A percentile compares a stretch with the other conserved stretches of the same genome.
Conservation (phyloP, 78 protist species). For the Dictyostelium firmibasis region DNA sequence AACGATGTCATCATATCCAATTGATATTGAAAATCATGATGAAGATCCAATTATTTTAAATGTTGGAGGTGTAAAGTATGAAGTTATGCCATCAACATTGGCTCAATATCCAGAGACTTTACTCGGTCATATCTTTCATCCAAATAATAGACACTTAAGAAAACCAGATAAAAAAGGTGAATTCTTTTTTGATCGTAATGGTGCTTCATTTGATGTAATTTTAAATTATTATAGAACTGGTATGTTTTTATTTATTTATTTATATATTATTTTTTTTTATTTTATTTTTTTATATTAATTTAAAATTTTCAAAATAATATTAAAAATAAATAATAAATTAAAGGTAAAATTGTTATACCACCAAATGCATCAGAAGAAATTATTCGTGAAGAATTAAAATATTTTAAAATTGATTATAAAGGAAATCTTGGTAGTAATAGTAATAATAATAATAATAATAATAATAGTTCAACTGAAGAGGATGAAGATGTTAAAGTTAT, state of each 20-base stretch:
- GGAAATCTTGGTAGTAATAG: background rate
- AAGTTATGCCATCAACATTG: conserved; percentile 55
- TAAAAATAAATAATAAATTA: background rate
- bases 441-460: background rate
- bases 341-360: conserved; percentile 65
- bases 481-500: conserved; percentile 63
- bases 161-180: conserved; percentile 75
- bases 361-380: conserved; percentile 37
- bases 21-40: conserved; percentile 31
- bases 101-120: conserved; percentile 53
- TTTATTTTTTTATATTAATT: background rate
- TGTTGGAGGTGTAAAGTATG: conserved; percentile 72
- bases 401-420: conserved; percentile 30
- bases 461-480: background rate
- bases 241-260: no score
- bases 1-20: background rate
- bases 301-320: background rate
- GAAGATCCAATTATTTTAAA: conserved; percentile 66
- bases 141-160: conserved; percentile 54
- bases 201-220: conserved; percentile 28
- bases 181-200: conserved; percentile 75
- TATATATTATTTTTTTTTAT: background rate
- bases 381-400: conserved; percentile 42
- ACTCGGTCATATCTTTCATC: conserved; percentile 42
- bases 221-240: conserved; percentile 78